Percentiles rank a stretch among this genome's conserved stretches.
phyloP scores from a whole-genome alignment of 2,329 filamentous ascomycete genomes.

The Bipolaris zeicola region DNA sequence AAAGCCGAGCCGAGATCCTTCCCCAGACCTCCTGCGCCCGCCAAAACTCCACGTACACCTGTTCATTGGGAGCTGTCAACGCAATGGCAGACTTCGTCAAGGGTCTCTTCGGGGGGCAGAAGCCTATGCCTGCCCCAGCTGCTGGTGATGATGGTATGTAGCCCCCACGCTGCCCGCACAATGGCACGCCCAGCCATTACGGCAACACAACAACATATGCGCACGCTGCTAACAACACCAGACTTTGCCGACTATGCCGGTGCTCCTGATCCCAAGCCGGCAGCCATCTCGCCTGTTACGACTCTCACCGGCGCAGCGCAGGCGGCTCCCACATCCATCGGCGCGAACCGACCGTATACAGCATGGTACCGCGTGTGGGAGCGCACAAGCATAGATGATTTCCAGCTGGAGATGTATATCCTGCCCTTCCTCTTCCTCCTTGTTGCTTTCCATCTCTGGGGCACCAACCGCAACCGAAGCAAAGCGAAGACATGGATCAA shows the following conservation, averaged over 20 bases:
- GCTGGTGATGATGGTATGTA: slow-evolving; percentile 68
- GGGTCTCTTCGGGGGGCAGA: slow-evolving; percentile 71
- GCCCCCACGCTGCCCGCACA: slow-evolving; percentile 9
- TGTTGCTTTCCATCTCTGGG: slow-evolving; percentile 79
- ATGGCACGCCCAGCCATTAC: slow-evolving; percentile 17
- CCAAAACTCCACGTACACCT: slow-evolving; percentile 26
- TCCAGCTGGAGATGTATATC: slow-evolving; percentile 84
- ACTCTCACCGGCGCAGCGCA: slow-evolving; percentile 44
- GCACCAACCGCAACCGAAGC: slow-evolving; percentile 76
- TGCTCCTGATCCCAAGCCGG: slow-evolving; percentile 68
- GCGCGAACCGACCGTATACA: slow-evolving; percentile 69
- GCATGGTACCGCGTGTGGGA: slow-evolving; percentile 98
- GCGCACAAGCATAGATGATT: slow-evolving; percentile 81
- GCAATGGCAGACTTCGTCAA: slow-evolving; percentile 63
- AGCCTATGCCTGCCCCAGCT: slow-evolving; percentile 61
- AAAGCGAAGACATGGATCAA: slow-evolving; percentile 82
- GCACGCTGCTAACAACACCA: slow-evolving; percentile 46
- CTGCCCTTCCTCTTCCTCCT: slow-evolving; percentile 75
- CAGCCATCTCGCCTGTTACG: slow-evolving; percentile 53
- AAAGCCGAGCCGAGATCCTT: slow-evolving; percentile 27
- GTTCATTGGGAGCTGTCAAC: slow-evolving; percentile 29
- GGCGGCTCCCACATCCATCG: slow-evolving; percentile 49
- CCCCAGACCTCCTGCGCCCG: slow-evolving; percentile 21
- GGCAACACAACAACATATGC: neutral
- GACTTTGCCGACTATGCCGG: slow-evolving; percentile 95